Conservation (phyloP, 768 basidiomycete genomes). For the Panellus pusillus region DNA sequence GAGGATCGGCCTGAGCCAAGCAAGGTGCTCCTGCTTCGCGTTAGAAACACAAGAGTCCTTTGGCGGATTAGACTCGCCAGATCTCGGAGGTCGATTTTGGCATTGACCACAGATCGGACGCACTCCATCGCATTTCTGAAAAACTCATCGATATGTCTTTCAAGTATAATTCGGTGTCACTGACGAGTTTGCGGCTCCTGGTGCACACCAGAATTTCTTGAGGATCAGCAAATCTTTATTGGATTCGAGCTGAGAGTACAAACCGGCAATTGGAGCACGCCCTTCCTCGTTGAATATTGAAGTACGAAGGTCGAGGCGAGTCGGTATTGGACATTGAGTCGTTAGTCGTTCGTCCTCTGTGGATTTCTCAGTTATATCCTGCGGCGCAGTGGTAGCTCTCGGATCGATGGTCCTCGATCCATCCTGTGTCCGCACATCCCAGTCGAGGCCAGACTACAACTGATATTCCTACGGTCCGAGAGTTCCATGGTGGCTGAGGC, state of each 20-base stretch:
- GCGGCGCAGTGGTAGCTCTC: too few species aligned
- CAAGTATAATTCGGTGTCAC: not conserved
- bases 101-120: constrained; percentile 4
- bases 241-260: not conserved
- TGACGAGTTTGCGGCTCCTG: not conserved
- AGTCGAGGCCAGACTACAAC: too few species aligned
- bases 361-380: too few species aligned
- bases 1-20: not conserved
- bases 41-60: not conserved
- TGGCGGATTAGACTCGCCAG: not conserved
- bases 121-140: constrained; percentile 3
- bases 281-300: not conserved
- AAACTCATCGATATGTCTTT: not conserved
- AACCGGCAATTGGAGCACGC: constrained; percentile 1
- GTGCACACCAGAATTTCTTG: not conserved
- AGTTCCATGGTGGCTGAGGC: too few species aligned
- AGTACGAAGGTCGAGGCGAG: not conserved
- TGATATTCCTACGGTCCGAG: too few species aligned
- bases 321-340: too few species aligned
- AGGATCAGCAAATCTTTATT: not conserved
- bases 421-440: too few species aligned
- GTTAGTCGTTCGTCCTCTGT: too few species aligned
- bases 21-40: not conserved
- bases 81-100: constrained; percentile 1
- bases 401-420: too few species aligned